Evolutionary conservation across 192 early-diverging fungal genomes (phyloP), one percentile per base, ranked within the genome.

Genomic region (Podila horticola): DNA sequence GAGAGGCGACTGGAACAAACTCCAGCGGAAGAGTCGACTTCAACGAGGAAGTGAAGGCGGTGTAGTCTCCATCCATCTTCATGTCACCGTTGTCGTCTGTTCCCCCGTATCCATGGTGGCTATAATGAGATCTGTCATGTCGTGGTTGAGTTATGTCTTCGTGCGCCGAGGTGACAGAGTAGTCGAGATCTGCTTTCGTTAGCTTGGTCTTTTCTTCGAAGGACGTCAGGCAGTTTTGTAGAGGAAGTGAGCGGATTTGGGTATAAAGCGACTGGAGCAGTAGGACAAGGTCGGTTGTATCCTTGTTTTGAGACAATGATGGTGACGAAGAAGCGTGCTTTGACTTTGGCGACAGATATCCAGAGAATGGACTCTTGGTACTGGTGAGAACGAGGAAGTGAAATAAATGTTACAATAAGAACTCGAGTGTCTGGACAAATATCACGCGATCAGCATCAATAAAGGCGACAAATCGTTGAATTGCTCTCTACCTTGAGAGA

Each of bases 201-300:
- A 81, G 36, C 28, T 65, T 66, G 20, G 66, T 68, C 66, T 79
- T 49, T 29, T 79, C 76, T 13, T 79, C 76, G 28, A 69, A 69
- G 20, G 65, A 75, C 5, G 69, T 72, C 10, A 84, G 63, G 31
- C 79, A 72, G 38, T 68, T 75, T 22, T 84, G 83, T 15, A 84
- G 66, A 6, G 83, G 83, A 3, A 84, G 63, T 0, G 74, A 75
- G 22, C 77, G 64, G 30, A 75, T 84, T 34, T 81, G 73, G 66
- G 83, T 74, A 70, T 84, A 84, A 19, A 84, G 62, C n/a, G 83
- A 84, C 45, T 84, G 83, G 51, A 84, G 57, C 28, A 84, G 31
- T 0, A 84, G 67, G 2, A 84, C 79, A 15, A 75, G 66, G 34
- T 84, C 83, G 26, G 72, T 82, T 20, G 76, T 79, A 58, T 79